These are phyloP conservation scores for Neurospora sp. DNA, from an alignment of 495 filamentous ascomycete species.

Conservation along the genomic window DNA sequence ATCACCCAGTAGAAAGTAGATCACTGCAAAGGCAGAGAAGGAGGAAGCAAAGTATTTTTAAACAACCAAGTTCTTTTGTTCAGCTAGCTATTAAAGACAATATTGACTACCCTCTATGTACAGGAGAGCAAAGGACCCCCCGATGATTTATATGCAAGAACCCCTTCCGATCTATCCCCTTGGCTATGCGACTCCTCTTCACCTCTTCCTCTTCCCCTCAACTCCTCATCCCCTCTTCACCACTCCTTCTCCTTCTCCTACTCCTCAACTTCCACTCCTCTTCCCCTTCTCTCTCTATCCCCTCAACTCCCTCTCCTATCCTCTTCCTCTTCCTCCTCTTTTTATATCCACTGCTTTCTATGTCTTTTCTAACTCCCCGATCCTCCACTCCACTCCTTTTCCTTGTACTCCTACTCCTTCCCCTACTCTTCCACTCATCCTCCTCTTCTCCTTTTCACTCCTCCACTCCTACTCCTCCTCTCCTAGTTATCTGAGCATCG, in stretches of 20 bases:
- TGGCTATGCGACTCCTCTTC: background rate
- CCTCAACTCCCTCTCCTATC: background rate
- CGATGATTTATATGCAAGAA: background rate
- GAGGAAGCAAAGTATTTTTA: background rate
- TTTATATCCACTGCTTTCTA: background rate
- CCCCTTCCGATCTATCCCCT: background rate
- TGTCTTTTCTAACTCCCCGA: background rate
- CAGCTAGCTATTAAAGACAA: background rate
- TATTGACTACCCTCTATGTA: background rate
- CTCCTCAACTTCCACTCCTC: background rate
- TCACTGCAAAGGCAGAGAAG: background rate
- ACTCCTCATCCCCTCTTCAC: background rate
- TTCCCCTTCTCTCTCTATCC: background rate
- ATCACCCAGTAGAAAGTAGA: background rate
- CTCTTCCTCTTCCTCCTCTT: background rate
- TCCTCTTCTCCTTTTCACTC: background rate
- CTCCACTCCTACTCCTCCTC: background rate
- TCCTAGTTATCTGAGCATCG: background rate
- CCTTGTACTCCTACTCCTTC: background rate
- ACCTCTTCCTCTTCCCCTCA: background rate
- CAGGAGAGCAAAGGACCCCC: background rate
- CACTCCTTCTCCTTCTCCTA: background rate
- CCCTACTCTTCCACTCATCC: background rate
- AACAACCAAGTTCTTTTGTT: background rate
- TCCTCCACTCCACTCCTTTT: background rate